Base-by-base conservation (phyloP, 2,329 filamentous ascomycete species). In the Paecilomyces sp. region DNA sequence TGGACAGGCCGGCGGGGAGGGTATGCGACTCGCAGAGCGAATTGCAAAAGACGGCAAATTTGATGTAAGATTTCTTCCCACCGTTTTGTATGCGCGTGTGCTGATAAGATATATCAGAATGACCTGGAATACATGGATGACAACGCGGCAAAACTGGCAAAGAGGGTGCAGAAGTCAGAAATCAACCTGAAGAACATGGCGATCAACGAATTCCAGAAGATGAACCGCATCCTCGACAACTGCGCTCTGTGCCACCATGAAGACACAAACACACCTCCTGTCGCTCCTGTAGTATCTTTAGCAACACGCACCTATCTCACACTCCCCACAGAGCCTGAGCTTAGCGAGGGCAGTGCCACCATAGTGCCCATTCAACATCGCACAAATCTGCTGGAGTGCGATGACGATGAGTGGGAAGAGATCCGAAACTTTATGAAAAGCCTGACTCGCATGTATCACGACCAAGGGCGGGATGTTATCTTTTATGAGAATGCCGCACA, bases 361-460 rank as follows among this genome's bases (percentile, higher is more conserved):
- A 94, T 99, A 62, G 91, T 92, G 2, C 94, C 94, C 5, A 86
- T 94, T 24, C 85, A 92, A 66, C 94, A 99, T 72, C 88, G 88
- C 57, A 86, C 82, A 25, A 99, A 97, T 72, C 85, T 99, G 0
- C 80, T 99, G n/a, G 93, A 97, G 74, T 99, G 94, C 74, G 93
- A 97, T 74, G 93, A 99, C 70, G 94, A 99, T 71, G 94, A 99
- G 73, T 99, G 95, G 95, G 94, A 99, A 72, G 94, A 99, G 76
- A 88, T 99, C 5, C 89, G 94, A 66, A 99, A 99, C 74, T 99
- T 99, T 72, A 97, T 97, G 93, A 99, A 99, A 79, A 89, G 86
- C 60, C 82, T 99, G 22, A 97, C 89, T 3, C 87, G 93, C 53
- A 89, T 97, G 85, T 99, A 97, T 76, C 91, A 96, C 77, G 89